phyloP scores from a whole-genome alignment of 1,139 yeast species.

The Blastobotrys raffinosifermentans region DNA sequence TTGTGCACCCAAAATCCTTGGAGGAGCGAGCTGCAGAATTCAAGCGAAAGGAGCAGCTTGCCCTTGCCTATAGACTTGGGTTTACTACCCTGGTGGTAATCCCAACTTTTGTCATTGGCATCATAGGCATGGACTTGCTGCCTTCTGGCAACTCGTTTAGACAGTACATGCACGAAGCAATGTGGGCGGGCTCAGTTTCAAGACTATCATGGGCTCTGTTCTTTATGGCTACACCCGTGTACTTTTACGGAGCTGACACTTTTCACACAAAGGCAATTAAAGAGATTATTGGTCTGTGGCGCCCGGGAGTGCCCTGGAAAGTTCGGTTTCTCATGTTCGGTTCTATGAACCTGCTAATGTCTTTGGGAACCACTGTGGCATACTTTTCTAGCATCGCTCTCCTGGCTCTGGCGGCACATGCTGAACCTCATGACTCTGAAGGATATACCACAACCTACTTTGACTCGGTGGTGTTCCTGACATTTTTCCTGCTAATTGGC shows the following conservation, averaged over 20 bases:
- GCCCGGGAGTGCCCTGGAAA: conserved; percentile 48
- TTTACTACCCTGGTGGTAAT: conserved; percentile 51
- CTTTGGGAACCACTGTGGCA: conserved; percentile 66
- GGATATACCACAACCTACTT: conserved; percentile 64
- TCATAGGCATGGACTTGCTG: conserved; percentile 62
- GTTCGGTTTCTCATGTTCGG: conserved; percentile 63
- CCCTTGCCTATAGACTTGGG: conserved; percentile 43
- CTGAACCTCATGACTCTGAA: conserved; percentile 20
- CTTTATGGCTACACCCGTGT: conserved; percentile 63
- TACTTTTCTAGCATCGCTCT: conserved; percentile 63
- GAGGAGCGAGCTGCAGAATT: conserved; percentile 58
- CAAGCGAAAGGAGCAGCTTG: conserved; percentile 45
- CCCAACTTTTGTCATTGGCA: conserved; percentile 65
- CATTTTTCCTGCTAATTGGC: conserved; percentile 66
- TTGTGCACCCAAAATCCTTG: conserved; percentile 53
- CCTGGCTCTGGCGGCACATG: conserved; percentile 44
- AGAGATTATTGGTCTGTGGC: conserved; percentile 56
- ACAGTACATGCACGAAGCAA: conserved; percentile 53
- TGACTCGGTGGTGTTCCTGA: conserved; percentile 71
- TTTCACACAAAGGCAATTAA: conserved; percentile 62
- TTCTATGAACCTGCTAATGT: conserved; percentile 68
- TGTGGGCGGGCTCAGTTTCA: conserved; percentile 60
- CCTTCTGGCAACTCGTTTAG: conserved; percentile 41
- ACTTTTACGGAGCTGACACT: conserved; percentile 66
- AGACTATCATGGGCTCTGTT: conserved; percentile 62